These are phyloP conservation scores for Phytopythium mirpurense DNA, from an alignment of 352 stramenopile species.

Conservation along the genomic window DNA sequence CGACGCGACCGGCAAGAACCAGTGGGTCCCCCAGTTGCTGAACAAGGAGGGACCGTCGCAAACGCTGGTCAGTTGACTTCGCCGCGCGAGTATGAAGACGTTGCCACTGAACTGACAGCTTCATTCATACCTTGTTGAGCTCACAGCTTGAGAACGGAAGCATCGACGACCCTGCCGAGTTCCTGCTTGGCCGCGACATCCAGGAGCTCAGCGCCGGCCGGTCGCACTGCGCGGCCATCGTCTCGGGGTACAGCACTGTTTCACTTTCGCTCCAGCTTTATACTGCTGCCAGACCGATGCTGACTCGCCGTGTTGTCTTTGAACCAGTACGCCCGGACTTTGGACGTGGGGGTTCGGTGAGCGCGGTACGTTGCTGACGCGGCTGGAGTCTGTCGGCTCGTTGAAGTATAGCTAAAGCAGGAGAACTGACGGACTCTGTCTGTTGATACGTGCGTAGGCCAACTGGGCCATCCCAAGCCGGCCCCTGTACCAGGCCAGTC, in stretches of 20 bases:
- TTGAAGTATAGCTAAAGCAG: conserved; percentile 14
- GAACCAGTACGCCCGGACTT: conserved; percentile 45
- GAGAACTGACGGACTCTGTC: neutral
- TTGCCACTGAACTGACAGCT: neutral
- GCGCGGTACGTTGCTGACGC: conserved; percentile 1
- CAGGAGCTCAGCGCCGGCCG: conserved; percentile 48
- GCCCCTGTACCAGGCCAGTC: conserved; percentile 41
- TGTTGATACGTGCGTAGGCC: conserved; percentile 16
- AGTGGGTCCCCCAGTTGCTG: conserved; percentile 74
- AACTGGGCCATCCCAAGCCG: conserved; percentile 67
- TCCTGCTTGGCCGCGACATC: conserved; percentile 70
- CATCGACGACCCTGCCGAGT: conserved; percentile 66
- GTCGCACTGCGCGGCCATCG: conserved; percentile 47
- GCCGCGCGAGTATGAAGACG: too few relatives aligned
- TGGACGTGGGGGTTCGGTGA: conserved; percentile 80
- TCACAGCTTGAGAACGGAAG: conserved; percentile 34
- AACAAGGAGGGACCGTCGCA: conserved; percentile 61
- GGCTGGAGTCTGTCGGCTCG: neutral
- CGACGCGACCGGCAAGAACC: conserved; percentile 67
- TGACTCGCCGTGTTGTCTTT: neutral
- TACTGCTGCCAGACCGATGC: neutral
- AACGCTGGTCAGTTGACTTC: conserved; percentile 34
- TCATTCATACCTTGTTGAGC: conserved; percentile 2
- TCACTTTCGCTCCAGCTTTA: too few relatives aligned
- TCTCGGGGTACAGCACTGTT: conserved; percentile 46